Evolutionary conservation across 1,284 basidiomycete genomes (phyloP).

Genomic region (Ceratobasidium sp.): DNA sequence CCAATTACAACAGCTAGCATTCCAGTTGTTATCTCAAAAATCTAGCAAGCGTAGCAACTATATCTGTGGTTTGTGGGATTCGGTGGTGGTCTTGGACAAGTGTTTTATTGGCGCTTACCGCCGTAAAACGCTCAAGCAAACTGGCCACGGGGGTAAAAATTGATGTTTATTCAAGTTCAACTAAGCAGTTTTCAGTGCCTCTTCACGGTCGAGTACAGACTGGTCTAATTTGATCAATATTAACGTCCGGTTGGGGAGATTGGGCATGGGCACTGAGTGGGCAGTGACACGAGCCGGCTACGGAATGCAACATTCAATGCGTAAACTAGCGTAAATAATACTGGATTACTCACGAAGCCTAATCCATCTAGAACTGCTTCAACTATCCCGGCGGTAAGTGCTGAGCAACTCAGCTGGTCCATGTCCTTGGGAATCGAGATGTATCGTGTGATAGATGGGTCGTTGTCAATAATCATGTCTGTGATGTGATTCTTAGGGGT

Average conservation of each 20-base stretch:
- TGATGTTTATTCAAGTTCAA: constrained; percentile 3
- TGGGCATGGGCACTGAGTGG: constrained; percentile 87
- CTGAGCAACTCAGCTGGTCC: constrained; percentile 93
- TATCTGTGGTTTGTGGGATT: background rate
- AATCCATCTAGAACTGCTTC: constrained; percentile 97
- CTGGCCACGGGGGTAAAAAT: background rate
- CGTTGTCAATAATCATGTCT: constrained; percentile 99
- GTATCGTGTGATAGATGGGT: constrained; percentile 88
- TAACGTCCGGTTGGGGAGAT: constrained; percentile 85
- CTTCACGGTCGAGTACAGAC: constrained; percentile 88
- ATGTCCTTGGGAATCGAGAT: constrained; percentile 96
- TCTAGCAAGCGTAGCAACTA: background rate
- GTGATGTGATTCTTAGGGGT: constrained; percentile 30
- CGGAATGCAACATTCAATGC: constrained; percentile 41
- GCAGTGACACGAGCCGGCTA: constrained; percentile 97
- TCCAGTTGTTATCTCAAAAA: background rate
- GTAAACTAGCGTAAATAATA: constrained; percentile 16
- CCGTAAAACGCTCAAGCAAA: background rate
- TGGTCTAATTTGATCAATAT: constrained; percentile 95
- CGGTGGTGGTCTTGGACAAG: background rate
- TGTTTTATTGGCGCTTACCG: constrained; percentile 1
- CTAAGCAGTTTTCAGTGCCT: constrained; percentile 67
- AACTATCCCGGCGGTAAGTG: constrained; percentile 95
- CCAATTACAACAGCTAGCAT: background rate
- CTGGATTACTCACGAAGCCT: constrained; percentile 81